Evolutionary conservation across 164 flowering plant species (phyloP).

Genomic region (Vitis labrusca): DNA sequence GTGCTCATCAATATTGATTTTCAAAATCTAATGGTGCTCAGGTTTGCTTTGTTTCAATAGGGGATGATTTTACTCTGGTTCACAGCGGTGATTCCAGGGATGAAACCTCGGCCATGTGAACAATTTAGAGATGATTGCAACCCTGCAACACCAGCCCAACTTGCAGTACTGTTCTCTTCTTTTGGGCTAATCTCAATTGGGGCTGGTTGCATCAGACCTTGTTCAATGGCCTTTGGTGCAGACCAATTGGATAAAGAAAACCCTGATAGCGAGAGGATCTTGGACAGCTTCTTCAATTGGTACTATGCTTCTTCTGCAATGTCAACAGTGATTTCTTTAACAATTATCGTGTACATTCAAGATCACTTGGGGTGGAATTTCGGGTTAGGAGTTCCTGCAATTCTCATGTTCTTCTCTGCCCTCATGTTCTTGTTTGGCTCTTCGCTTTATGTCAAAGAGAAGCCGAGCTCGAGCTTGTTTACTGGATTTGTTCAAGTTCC

Average conservation of each 20-base stretch:
- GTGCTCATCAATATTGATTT: no score
- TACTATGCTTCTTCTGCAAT: conserved; percentile 20
- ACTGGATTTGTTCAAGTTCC: conserved; percentile 29
- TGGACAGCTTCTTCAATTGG: conserved; percentile 33
- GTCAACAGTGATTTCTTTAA: conserved; percentile 15
- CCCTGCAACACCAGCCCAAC: conserved; percentile 20
- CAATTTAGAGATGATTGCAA: conserved; percentile 6
- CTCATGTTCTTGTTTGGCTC: conserved; percentile 29
- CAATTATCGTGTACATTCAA: conserved; percentile 26
- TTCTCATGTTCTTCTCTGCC: conserved; percentile 20
- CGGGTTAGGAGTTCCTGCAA: conserved; percentile 33
- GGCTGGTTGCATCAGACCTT: conserved; percentile 34
- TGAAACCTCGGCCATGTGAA: conserved; percentile 19
- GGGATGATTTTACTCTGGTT: conserved; percentile 32
- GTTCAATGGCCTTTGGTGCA: conserved; percentile 35
- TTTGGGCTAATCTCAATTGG: conserved; percentile 34
- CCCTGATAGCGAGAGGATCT: background rate
- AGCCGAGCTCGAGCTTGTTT: conserved; percentile 15
- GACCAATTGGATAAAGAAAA: conserved; percentile 20
- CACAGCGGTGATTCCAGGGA: conserved; percentile 29
- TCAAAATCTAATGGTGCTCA: no score
- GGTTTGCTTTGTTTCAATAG: conserved; percentile 8
- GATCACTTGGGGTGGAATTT: conserved; percentile 28
- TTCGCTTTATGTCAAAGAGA: conserved; percentile 25
- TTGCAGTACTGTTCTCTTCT: conserved; percentile 18